phyloP scores from a whole-genome alignment of 108 stramenopile species.

The Conticribra guillardii region DNA sequence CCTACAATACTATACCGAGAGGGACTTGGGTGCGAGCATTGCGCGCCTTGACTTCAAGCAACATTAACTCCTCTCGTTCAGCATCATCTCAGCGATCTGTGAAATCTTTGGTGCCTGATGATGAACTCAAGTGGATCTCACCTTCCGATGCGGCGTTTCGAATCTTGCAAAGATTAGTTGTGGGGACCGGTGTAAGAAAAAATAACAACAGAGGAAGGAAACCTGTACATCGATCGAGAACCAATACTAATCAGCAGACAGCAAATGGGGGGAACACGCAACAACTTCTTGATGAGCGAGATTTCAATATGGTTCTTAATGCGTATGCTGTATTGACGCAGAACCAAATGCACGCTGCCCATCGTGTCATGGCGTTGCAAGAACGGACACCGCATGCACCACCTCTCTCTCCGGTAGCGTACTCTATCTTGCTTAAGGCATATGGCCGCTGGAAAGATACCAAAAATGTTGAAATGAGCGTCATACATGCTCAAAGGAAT shows the following conservation, averaged over 20 bases:
- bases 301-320: slow-evolving; percentile 81
- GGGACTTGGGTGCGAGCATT: slow-evolving; percentile 58
- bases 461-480: slow-evolving; percentile 60
- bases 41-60: slow-evolving; percentile 54
- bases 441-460: slow-evolving; percentile 69
- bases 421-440: slow-evolving; percentile 81
- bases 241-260: background rate
- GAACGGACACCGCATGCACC: slow-evolving; percentile 66
- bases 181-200: slow-evolving; percentile 62
- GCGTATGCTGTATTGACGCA: slow-evolving; percentile 47
- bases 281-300: slow-evolving; percentile 59
- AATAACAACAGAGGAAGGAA: background rate
- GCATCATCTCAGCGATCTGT: slow-evolving; percentile 9
- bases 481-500: slow-evolving; percentile 60
- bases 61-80: slow-evolving; percentile 21
- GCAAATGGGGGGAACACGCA: background rate
- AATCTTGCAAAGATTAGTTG: slow-evolving; percentile 74
- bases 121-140: slow-evolving; percentile 7
- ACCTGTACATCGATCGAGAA: background rate
- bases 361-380: slow-evolving; percentile 75
- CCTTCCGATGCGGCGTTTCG: slow-evolving; percentile 67
- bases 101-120: background rate
- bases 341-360: slow-evolving; percentile 69
- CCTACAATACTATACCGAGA: slow-evolving; percentile 59
- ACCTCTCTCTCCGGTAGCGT: slow-evolving; percentile 69